A percentile compares a stretch with the other conserved stretches of the same genome.
Conservation (phyloP, 805 yeast genomes). For the Myxozyma lipomycoides region DNA sequence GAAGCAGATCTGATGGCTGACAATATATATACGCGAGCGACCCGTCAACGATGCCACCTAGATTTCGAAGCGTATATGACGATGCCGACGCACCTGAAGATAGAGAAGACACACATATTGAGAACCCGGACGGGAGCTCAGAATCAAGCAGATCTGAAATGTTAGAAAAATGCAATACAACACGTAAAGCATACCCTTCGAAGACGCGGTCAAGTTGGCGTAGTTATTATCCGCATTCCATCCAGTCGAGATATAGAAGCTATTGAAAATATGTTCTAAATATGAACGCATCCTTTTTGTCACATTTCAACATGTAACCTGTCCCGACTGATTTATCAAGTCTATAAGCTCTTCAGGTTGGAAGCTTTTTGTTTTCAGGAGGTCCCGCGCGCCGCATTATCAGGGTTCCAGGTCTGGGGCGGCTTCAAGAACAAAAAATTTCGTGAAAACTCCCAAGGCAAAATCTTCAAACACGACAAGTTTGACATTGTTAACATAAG, state of each 20-base stretch:
- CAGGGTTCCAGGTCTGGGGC: too few species aligned
- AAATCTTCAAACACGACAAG: background rate
- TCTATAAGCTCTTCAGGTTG: too few species aligned
- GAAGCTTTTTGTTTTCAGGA: too few species aligned
- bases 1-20: conserved; percentile 38
- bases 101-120: conserved; percentile 63
- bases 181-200: conserved; percentile 42
- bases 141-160: conserved; percentile 60
- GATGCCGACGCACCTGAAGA: conserved; percentile 68
- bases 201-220: conserved; percentile 68
- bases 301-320: too few species aligned
- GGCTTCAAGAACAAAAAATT: too few species aligned
- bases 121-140: conserved; percentile 61
- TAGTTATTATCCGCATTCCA: conserved; percentile 82
- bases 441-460: conserved; percentile 7
- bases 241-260: conserved; percentile 62
- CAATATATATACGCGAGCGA: conserved; percentile 78
- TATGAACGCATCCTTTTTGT: conserved; percentile 62
- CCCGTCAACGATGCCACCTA: conserved; percentile 55
- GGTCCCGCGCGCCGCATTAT: too few species aligned
- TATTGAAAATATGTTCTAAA: conserved; percentile 79
- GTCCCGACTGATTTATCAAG: too few species aligned
- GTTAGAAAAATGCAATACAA: background rate
- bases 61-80: conserved; percentile 52
- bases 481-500: background rate